These are phyloP conservation scores for Tulasnella sp. DNA, from an alignment of 768 basidiomycete species.

Conservation along the genomic window DNA sequence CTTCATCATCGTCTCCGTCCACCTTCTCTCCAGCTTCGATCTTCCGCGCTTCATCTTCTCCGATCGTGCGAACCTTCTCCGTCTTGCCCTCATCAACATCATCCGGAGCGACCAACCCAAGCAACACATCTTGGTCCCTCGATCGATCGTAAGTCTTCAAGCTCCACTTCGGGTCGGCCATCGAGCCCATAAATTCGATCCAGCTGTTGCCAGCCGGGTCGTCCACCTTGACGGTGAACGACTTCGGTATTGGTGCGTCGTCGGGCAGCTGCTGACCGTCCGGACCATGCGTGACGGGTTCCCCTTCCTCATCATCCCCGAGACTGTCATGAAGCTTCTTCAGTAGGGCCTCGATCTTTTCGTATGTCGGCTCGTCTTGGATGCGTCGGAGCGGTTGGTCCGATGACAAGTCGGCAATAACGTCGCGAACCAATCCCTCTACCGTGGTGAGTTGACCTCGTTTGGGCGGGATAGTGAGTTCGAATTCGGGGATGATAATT, in stretches of 20 bases:
- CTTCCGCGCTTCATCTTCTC: conserved; percentile 31
- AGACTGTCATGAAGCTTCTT: conserved; percentile 61
- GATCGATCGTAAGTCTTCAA: conserved; percentile 78
- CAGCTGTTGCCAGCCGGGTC: conserved; percentile 98
- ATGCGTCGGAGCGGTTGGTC: conserved; percentile 82
- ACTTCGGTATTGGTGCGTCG: conserved; percentile 33
- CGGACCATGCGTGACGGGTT: conserved; percentile 30
- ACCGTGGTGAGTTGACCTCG: conserved; percentile 95
- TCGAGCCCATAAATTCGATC: conserved; percentile 78
- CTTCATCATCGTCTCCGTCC: conserved; percentile 41
- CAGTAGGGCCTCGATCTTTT: conserved; percentile 73
- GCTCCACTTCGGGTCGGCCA: conserved; percentile 91
- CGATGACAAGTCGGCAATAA: conserved; percentile 69
- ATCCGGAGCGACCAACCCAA: conserved; percentile 62
- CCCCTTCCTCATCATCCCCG: conserved; percentile 51
- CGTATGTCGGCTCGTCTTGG: conserved; percentile 67
- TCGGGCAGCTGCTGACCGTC: conserved; percentile 35
- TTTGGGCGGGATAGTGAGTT: conserved; percentile 81
- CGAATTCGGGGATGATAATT: conserved; percentile 78
- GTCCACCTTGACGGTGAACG: conserved; percentile 81
- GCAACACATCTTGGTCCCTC: conserved; percentile 68
- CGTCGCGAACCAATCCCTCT: conserved; percentile 84
- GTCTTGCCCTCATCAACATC: conserved; percentile 33
- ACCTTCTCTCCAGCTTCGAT: conserved; percentile 30
- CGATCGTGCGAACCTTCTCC: conserved; percentile 29